Base-by-base conservation (phyloP, 768 basidiomycete species). In the Butyriboletus loyo region DNA sequence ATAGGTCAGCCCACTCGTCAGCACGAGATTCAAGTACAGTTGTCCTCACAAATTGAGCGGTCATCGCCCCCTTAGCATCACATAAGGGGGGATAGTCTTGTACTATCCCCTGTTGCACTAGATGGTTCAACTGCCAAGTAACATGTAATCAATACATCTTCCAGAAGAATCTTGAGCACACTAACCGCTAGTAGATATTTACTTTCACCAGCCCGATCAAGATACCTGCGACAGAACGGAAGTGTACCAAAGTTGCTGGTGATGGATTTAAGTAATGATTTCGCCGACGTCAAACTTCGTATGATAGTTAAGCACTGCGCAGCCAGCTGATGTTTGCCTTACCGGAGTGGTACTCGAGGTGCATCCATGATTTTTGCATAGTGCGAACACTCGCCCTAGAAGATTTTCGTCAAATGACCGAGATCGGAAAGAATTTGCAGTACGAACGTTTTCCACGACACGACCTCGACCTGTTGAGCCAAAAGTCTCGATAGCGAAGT, bases 401-500 rank as follows among this genome's bases (percentile, higher is more conserved):
- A 22, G 35, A 31, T 24, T 7, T 41, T 45, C 27, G 40, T 55
- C 38, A 45, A 48, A 21, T 42, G 50, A 49, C 41, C 2, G 21
- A 51, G 17, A 28, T 19, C 21, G 31, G 21, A 32, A 30, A 28
- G 41, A 57, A 19, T 6, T n/a, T n/a, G 28, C 38, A 14, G 65
- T 75, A 61, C 56, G 9, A 60, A 91, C 92, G 55, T 79, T 80
- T 63, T 98, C 96, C 15, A 91, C 78, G 21, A 97, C 91, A 24
- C 83, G 78, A 8, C 95, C 97, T 37, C 87, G 79, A 15, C 97
- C 96, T 0, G 96, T 98, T n/a, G 89, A 91, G 11, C 97, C 97
- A 68, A 99, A 99, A 2, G 97, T 99, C 71, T 99, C 97, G 50
- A 99, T 96, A 9, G 97, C 97, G 68, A 92, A 99, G 66, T 98